Base-by-base conservation (phyloP, 805 yeast genomes). In the Lachancea quebecensis region DNA sequence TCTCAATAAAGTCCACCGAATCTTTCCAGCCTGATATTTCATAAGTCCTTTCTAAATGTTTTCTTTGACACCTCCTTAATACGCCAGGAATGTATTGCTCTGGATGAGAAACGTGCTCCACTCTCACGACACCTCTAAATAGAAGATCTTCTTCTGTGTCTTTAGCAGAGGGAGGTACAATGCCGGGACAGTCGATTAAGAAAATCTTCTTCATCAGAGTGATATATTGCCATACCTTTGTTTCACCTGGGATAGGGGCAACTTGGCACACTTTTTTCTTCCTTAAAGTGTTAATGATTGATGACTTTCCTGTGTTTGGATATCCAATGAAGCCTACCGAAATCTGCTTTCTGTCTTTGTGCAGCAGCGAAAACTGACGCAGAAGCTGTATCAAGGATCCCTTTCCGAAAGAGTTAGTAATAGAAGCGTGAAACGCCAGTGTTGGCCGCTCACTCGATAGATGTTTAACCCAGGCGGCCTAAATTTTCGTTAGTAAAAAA, bases 401-500 rank as follows among this genome's bases (percentile, higher is more conserved):
- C 65, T 91, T 91, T 71, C 99, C 99, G 63, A 91, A 91, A 1
- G 99, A 90, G 67, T 91, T 91, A 52, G 95, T 91, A 57, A 91
- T 91, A 1, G 97, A 89, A 1, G 99, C 98, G 66, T 91, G 99
- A 73, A 93, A 91, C 49, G 99, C 99, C 56, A 91, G 72, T 2
- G 99, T 93, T 41, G 99, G 99, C 64, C 79, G 87, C 45, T 80
- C 85, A 58, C 86, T 90, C 3, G 97, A 89, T 51, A 91, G 73
- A 66, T 85, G 91, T 66, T 91, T 93, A 38, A 93, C 96, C 99
- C 99, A 91, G 36, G 98, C 96, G 66, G 98, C 97, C 97, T 90
- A 66, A 29, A 9, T 30, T 4, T 8, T 30, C 14, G 33, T 30
- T 30, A 30, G 33, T 30, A 30, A 12, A 11, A 21, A 4, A 21